Percentiles rank a stretch among this genome's conserved stretches.
These are phyloP conservation scores for Pseudogymnoascus sp. DNA, from an alignment of 2,329 filamentous ascomycete species.

Conservation along the genomic window DNA sequence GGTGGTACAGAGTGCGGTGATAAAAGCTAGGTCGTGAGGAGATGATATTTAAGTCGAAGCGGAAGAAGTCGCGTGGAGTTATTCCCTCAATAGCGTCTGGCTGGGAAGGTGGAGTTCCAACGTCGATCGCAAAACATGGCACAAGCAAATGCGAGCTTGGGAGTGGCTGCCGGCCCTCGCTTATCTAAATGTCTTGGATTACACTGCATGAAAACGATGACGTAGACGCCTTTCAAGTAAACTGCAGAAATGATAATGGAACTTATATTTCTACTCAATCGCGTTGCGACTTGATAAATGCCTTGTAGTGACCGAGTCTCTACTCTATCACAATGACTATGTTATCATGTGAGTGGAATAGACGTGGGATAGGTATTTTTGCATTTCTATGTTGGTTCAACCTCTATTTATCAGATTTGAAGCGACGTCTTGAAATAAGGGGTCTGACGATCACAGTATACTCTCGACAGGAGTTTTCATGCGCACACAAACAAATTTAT, in stretches of 20 bases:
- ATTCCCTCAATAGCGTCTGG: slow-evolving; percentile 3
- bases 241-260: neutral
- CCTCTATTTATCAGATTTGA: slow-evolving; percentile 1
- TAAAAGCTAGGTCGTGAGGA: neutral
- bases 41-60: slow-evolving; percentile 4
- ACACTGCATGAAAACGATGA: neutral
- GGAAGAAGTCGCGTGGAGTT: slow-evolving; percentile 2
- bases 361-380: neutral
- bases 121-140: neutral
- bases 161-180: neutral
- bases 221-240: neutral
- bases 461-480: neutral
- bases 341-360: neutral
- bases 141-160: slow-evolving; percentile 5
- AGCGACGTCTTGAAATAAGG: neutral
- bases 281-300: neutral
- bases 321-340: neutral
- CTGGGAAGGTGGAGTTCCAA: slow-evolving; percentile 6
- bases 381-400: neutral
- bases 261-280: neutral
- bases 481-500: neutral
- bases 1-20: slow-evolving; percentile 3
- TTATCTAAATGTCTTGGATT: neutral
- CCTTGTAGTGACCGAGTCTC: neutral
- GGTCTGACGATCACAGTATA: neutral